Evolutionary conservation across 495 filamentous ascomycete species (phyloP).

Genomic region (Sporormia fimetaria): DNA sequence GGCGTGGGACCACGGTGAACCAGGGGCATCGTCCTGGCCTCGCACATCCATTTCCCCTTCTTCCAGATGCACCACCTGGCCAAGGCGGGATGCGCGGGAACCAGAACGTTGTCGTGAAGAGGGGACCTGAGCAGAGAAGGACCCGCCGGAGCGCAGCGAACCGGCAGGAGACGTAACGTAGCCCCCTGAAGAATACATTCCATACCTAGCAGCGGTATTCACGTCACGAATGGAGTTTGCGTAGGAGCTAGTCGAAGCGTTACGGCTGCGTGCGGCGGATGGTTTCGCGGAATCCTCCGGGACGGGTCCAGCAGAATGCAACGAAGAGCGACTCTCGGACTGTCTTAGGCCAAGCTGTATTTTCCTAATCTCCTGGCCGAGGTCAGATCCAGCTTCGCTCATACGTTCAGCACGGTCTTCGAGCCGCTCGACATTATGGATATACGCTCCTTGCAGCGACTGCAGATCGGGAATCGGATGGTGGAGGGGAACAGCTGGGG

Average conservation of each 20-base stretch:
- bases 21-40: constrained; percentile 3
- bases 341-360: constrained; percentile 68
- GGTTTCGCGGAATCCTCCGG: constrained; percentile 5
- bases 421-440: constrained; percentile 68
- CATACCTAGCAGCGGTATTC: constrained; percentile 53
- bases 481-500: constrained; percentile 41
- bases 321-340: constrained; percentile 33
- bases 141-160: constrained; percentile 47
- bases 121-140: constrained; percentile 20
- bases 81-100: constrained; percentile 37
- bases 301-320: constrained; percentile 7
- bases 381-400: constrained; percentile 62
- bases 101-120: constrained; percentile 45
- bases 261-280: constrained; percentile 30
- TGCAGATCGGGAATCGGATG: constrained; percentile 71
- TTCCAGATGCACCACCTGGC: constrained; percentile 19
- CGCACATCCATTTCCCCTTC: constrained; percentile 6
- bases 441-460: constrained; percentile 59
- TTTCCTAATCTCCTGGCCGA: constrained; percentile 71
- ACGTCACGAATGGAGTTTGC: constrained; percentile 57
- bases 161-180: constrained; percentile 54
- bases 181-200: constrained; percentile 60
- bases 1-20: constrained; percentile 8
- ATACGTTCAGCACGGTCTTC: constrained; percentile 74
- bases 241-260: constrained; percentile 39